phyloP scores from a whole-genome alignment of 2,329 filamentous ascomycete species.

The Xylaria arbuscula region DNA sequence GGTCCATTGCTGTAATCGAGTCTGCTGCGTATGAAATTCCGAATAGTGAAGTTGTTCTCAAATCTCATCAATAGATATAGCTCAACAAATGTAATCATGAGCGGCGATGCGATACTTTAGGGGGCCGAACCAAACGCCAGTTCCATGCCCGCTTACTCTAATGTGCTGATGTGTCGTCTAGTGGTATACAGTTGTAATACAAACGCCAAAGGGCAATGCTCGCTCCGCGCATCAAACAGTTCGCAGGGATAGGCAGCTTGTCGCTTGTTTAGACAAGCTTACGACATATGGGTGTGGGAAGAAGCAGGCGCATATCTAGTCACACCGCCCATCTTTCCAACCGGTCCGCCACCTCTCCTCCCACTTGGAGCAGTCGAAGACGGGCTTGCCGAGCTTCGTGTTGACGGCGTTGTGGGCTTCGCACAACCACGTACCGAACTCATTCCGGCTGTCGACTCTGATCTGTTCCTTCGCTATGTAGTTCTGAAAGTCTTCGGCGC shows the following conservation, averaged over 20 bases:
- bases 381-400: constrained; percentile 86
- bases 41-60: not conserved
- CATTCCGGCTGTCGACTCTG: constrained; percentile 66
- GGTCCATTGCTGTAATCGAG: not conserved
- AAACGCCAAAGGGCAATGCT: constrained; percentile 5
- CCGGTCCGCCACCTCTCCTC: constrained; percentile 95
- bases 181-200: constrained; percentile 35
- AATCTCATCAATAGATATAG: not conserved
- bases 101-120: constrained; percentile 37
- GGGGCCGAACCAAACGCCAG: constrained; percentile 32
- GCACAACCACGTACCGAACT: constrained; percentile 86
- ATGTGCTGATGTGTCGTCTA: constrained; percentile 25
- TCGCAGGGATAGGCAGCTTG: not conserved
- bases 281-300: not conserved
- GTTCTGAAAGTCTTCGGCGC: constrained; percentile 87
- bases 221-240: not conserved
- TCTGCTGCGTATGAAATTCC: constrained; percentile 1
- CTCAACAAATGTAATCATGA: constrained; percentile 29
- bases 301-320: constrained; percentile 45
- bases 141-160: constrained; percentile 28
- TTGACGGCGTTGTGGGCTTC: constrained; percentile 90
- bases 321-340: constrained; percentile 77
- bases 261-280: not conserved
- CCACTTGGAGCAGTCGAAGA: constrained; percentile 91
- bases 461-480: constrained; percentile 83